Evolutionary conservation across 495 filamentous ascomycete species (phyloP).

Genomic region (Geoglossum glabrum): DNA sequence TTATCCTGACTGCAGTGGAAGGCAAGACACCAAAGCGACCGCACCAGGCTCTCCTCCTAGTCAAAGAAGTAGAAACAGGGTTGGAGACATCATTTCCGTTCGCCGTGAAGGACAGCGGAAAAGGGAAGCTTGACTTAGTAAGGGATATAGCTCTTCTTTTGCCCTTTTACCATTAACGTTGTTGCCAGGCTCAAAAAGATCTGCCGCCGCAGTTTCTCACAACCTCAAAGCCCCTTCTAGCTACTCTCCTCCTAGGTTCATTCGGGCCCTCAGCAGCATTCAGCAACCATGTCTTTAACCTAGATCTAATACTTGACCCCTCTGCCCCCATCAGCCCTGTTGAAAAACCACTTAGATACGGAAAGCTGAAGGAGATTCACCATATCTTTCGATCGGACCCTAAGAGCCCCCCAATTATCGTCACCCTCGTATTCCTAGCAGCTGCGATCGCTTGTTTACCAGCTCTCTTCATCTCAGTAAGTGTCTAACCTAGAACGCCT

Average conservation of each 20-base stretch:
- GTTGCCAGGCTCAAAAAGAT: constrained; percentile 64
- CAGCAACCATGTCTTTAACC: constrained; percentile 41
- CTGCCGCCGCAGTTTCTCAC: constrained; percentile 66
- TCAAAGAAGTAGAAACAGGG: constrained; percentile 51
- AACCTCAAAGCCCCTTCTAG: constrained; percentile 42
- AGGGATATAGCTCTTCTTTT: constrained; percentile 11
- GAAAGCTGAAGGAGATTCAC: constrained; percentile 63
- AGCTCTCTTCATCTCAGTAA: constrained; percentile 46
- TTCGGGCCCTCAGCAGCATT: constrained; percentile 58
- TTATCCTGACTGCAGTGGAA: constrained; percentile 63
- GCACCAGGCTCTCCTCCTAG: constrained; percentile 79
- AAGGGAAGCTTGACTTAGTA: constrained; percentile 69
- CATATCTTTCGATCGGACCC: constrained; percentile 75
- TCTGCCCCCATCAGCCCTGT: constrained; percentile 34
- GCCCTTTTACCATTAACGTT: background rate
- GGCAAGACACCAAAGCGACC: constrained; percentile 57
- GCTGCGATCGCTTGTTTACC: constrained; percentile 53
- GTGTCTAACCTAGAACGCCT: constrained; percentile 13
- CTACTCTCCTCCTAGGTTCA: constrained; percentile 64
- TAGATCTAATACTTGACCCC: constrained; percentile 41
- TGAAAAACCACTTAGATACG: constrained; percentile 54
- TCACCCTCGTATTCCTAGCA: constrained; percentile 57
- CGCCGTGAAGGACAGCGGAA: constrained; percentile 68
- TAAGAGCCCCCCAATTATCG: constrained; percentile 58
- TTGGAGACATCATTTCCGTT: constrained; percentile 83